Base-by-base conservation (phyloP, 1,139 yeast genomes). In the Suhomyces coccinellae region DNA sequence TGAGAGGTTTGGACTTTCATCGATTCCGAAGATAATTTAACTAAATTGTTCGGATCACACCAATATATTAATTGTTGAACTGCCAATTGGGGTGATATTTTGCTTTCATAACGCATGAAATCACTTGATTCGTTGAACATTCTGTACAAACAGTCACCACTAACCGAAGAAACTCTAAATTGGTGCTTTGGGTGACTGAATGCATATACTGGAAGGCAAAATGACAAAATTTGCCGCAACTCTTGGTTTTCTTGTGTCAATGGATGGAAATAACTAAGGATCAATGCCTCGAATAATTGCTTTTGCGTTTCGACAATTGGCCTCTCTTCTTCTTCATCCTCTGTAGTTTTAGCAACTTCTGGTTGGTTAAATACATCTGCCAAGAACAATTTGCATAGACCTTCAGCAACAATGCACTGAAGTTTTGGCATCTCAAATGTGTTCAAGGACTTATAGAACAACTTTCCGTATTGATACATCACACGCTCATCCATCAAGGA, bases 151-250 rank as follows among this genome's bases (percentile, higher is more conserved):
- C 87, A 80, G 61, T 86, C 95, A 2, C 85, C 83, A 16, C 83
- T 82, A 14, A 85, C 75, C 17, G 79, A 69, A 6, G 85, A 79
- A 58, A 91, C 69, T 49, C 84, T 74, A 40, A 75, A 74, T 62
- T 90, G 97, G 62, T 90, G 96, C 24, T 71, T 72, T 1, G 76
- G 69, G 53, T 86, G 91, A 33, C 97, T 87, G 59, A 82, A 87
- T 30, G 95, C 85, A 61, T 88, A 90, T 0, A 88, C 96, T 0
- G 98, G 98, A 32, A 93, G 75, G 59, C 97, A 90, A 60, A 88
- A 90, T 10, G 95, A 82, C 48, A 91, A 79, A 1, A 88, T 86
- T 65, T 93, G 98, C 45, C 85, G 77, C 51, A 91, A 70, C 14
- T 83, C 81, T 48, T 80, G 84, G 55, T 90, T 89, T 12, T 70